Base-by-base conservation (phyloP, 1,139 yeast species). In the Kazachstania sp. region DNA sequence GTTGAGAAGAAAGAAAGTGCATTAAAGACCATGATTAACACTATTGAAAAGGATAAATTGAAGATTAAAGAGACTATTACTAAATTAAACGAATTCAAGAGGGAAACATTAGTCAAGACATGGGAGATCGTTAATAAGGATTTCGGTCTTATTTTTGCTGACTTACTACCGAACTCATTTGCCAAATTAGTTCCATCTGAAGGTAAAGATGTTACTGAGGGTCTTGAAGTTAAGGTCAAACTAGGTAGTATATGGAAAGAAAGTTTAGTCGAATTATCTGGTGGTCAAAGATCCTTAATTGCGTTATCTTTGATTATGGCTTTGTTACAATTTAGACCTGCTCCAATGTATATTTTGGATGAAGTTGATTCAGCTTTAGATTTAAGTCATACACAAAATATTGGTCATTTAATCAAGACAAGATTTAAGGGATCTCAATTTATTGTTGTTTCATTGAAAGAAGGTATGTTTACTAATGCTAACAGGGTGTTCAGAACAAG, bases 281-380 rank as follows among this genome's bases (percentile, higher is more conserved):
- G 99, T 49, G 99, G 99, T 30, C 99, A 94, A 66, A 71, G 98
- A 55, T 92, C 97, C 0, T 75, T 92, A 54, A 86, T 90, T 55
- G 98, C 98, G 0, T 70, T 92, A 45, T 86, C 97, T 2, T 72
- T 92, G 58, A 90, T 90, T 55, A 76, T 90, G 78, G 96, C 97
- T 0, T 71, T 92, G 51, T 71, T 92, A 48, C 95, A 90, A 65
- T 90, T 86, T 71, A 87, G 88, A 64, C 98, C 98, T 1, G 97
- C 98, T 0, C 98, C 98, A 11, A 86, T 92, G 95, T 92, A 92
- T 64, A 90, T 92, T 58, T 72, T 92, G 50, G 98, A 92, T 68
- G 98, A 92, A 68, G 97, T 92, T 36, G 98, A 92, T 68, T 98
- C 99, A 1, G 99, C 99, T 1, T 75, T 94, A 54, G 99, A 94